These are phyloP conservation scores for Sedum album DNA, from an alignment of 164 flowering plant genomes.

Conservation along the genomic window DNA sequence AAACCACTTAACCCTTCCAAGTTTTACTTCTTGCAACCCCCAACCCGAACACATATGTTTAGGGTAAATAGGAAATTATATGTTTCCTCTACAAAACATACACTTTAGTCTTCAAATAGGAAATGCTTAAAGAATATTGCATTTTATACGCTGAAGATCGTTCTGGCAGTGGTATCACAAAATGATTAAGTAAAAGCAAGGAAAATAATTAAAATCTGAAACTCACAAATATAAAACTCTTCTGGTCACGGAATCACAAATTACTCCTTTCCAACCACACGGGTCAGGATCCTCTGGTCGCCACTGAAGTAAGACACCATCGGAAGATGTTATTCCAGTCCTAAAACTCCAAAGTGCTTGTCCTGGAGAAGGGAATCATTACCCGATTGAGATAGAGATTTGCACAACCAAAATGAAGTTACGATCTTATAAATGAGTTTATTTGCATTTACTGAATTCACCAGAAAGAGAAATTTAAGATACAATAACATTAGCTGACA, in stretches of 20 bases:
- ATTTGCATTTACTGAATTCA: neutral
- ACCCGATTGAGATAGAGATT: neutral
- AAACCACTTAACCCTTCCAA: neutral
- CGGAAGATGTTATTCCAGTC: conserved; percentile 47
- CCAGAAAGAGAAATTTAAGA: neutral
- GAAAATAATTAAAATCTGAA: neutral
- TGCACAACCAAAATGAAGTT: neutral
- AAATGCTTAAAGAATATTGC: neutral
- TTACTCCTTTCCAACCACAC: conserved; percentile 90
- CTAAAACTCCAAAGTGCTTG: conserved; percentile 76
- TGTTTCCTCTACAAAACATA: neutral
- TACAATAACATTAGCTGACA: neutral
- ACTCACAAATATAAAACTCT: conserved; percentile 77
- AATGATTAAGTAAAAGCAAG: neutral
- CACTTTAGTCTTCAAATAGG: neutral
- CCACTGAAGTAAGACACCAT: conserved; percentile 71
- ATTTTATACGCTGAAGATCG: neutral
- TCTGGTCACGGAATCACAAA: conserved; percentile 65
- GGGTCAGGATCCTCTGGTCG: conserved; percentile 91
- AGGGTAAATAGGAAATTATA: neutral
- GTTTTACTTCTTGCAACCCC: neutral
- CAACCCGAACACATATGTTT: neutral
- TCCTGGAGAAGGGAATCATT: conserved; percentile 32
- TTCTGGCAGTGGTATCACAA: neutral
- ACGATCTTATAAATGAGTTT: neutral